Conservation (phyloP, 202 grass and related monocot species). For the Panicum virgatum region DNA sequence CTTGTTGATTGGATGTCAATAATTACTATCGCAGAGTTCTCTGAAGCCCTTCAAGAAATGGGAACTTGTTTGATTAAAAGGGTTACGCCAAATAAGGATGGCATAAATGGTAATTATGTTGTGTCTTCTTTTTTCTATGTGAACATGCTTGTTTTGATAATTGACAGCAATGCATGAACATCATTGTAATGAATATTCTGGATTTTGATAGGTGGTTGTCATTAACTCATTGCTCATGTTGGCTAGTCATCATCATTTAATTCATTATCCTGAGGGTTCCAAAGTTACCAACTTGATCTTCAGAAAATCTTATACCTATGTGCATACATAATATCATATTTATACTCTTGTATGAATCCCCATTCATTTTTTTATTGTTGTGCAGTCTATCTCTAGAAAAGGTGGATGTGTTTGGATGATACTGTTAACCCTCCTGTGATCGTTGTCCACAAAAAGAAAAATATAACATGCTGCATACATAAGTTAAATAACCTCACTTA, state of each 20-base stretch:
- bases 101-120: constrained; percentile 69
- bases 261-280: neutral
- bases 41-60: constrained; percentile 92
- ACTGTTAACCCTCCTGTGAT: neutral
- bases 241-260: neutral
- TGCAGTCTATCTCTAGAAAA: neutral
- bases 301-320: neutral
- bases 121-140: neutral
- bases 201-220: neutral
- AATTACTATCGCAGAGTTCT: constrained; percentile 74
- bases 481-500: neutral
- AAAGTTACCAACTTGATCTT: neutral
- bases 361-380: neutral
- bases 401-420: neutral
- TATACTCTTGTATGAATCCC: neutral
- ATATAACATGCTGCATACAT: neutral
- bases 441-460: neutral
- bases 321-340: neutral
- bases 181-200: constrained; percentile 4
- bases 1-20: constrained; percentile 4
- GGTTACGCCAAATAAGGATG: constrained; percentile 87
- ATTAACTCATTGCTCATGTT: neutral
- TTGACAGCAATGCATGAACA: neutral
- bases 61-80: constrained; percentile 92
- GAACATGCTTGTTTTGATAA: neutral